These are phyloP conservation scores for Aristolochia californica DNA, from an alignment of 164 flowering plant genomes.

Conservation along the genomic window DNA sequence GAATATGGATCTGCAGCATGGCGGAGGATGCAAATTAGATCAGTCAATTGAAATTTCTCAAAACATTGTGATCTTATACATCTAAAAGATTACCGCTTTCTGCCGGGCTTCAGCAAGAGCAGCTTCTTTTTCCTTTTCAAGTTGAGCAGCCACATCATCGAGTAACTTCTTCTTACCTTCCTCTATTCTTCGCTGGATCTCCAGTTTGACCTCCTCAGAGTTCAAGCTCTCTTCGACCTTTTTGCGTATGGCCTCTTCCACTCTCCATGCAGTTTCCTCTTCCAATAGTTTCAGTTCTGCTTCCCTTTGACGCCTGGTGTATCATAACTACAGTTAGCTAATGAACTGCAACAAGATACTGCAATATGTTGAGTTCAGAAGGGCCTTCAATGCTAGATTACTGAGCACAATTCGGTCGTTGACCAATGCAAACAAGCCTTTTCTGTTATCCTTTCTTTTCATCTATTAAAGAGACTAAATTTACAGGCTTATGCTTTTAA, in stretches of 20 bases:
- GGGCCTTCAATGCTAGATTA: constrained; percentile 15
- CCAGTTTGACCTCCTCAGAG: constrained; percentile 55
- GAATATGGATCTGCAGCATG: too few species aligned
- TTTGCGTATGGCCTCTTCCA: constrained; percentile 73
- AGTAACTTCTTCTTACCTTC: constrained; percentile 73
- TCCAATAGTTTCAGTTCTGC: constrained; percentile 81
- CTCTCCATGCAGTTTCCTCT: constrained; percentile 90
- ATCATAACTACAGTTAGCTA: constrained; percentile 23
- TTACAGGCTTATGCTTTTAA: constrained; percentile 58
- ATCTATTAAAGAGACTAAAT: constrained; percentile 37
- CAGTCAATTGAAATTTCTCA: too few species aligned
- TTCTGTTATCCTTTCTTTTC: constrained; percentile 14
- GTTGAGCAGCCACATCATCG: constrained; percentile 70
- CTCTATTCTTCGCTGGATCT: constrained; percentile 59
- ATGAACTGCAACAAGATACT: constrained; percentile 10
- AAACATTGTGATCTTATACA: neutral
- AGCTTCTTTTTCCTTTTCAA: constrained; percentile 82
- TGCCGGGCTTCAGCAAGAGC: constrained; percentile 56
- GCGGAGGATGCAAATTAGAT: too few species aligned
- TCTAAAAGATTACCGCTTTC: constrained; percentile 50
- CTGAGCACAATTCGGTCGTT: constrained; percentile 10
- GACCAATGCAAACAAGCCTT: constrained; percentile 15
- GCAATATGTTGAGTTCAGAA: constrained; percentile 11
- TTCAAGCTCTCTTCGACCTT: constrained; percentile 79
- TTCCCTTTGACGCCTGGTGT: constrained; percentile 82